phyloP scores from a whole-genome alignment of 257 asterid genomes.

The Asclepias syriaca region DNA sequence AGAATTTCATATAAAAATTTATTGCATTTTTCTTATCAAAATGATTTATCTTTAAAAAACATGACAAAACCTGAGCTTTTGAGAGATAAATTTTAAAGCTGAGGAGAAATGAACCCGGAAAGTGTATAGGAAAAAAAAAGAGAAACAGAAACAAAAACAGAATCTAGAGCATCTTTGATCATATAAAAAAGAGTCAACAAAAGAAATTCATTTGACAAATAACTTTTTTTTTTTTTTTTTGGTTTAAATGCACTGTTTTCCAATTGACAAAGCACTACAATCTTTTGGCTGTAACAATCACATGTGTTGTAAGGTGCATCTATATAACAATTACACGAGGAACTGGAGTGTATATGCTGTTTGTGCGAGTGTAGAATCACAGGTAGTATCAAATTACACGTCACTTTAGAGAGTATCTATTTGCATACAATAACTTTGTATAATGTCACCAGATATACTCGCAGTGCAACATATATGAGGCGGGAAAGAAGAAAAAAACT shows the following conservation, averaged over 20 bases:
- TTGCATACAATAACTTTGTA: neutral
- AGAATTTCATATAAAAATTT: too few species aligned
- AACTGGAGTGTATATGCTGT: slow-evolving; percentile 86
- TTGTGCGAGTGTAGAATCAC: slow-evolving; percentile 96
- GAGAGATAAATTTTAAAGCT: too few species aligned
- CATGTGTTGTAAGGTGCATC: slow-evolving; percentile 87
- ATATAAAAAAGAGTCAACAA: too few species aligned
- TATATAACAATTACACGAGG: slow-evolving; percentile 85
- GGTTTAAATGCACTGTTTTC: neutral
- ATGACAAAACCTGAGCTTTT: too few species aligned
- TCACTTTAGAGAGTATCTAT: slow-evolving; percentile 9
- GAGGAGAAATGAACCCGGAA: neutral
- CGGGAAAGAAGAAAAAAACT: slow-evolving; percentile 73
- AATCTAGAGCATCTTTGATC: neutral
- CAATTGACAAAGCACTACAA: neutral
- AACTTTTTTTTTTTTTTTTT: too few species aligned
- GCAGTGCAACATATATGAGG: slow-evolving; percentile 85
- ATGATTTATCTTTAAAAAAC: too few species aligned
- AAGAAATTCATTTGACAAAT: neutral
- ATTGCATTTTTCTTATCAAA: too few species aligned
- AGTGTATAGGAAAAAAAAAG: neutral
- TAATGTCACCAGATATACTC: slow-evolving; percentile 51
- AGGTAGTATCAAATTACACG: slow-evolving; percentile 35
- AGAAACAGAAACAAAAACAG: neutral
- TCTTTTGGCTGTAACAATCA: slow-evolving; percentile 52